Percentiles rank a stretch among this genome's conserved stretches.
Evolutionary conservation across 2,329 filamentous ascomycete species (phyloP).

Genomic region (Piedraia hortae): DNA sequence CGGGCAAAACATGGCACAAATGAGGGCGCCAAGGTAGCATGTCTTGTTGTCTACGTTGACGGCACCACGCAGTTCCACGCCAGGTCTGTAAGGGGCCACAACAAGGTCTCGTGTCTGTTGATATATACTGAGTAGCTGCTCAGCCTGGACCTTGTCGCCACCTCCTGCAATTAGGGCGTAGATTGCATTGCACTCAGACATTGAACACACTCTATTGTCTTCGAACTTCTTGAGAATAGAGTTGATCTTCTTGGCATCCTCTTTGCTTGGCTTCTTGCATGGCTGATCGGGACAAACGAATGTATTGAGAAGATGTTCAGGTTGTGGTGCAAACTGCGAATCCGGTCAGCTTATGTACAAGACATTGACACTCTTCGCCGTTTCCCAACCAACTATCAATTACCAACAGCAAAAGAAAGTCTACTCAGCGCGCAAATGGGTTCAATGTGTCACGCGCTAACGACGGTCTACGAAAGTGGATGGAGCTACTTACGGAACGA

Average conservation of each 20-base stretch:
- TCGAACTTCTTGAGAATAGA: constrained; percentile 25
- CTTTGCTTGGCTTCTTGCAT: constrained; percentile 27
- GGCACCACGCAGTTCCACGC: constrained; percentile 49
- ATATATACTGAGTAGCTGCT: constrained; percentile 49
- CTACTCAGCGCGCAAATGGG: too few relatives aligned
- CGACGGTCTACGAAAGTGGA: too few relatives aligned
- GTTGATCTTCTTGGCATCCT: constrained; percentile 29
- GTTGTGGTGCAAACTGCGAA: too few relatives aligned
- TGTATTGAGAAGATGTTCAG: too few relatives aligned
- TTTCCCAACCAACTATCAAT: too few relatives aligned
- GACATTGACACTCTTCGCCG: too few relatives aligned
- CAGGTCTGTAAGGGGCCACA: constrained; percentile 45
- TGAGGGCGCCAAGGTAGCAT: constrained; percentile 75
- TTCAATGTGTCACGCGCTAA: too few relatives aligned
- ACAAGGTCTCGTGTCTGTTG: constrained; percentile 59
- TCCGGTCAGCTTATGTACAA: too few relatives aligned
- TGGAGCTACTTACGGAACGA: too few relatives aligned
- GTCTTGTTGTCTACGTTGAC: constrained; percentile 67
- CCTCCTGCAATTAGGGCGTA: constrained; percentile 35
- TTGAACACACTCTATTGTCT: constrained; percentile 24
- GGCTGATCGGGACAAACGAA: constrained; percentile 27
- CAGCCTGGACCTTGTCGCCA: constrained; percentile 45
- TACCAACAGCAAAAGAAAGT: too few relatives aligned
- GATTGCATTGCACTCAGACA: constrained; percentile 33
- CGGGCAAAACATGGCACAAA: constrained; percentile 89